Evolutionary conservation across 2,329 filamentous ascomycete species (phyloP).

Genomic region (Dothistroma septosporum): DNA sequence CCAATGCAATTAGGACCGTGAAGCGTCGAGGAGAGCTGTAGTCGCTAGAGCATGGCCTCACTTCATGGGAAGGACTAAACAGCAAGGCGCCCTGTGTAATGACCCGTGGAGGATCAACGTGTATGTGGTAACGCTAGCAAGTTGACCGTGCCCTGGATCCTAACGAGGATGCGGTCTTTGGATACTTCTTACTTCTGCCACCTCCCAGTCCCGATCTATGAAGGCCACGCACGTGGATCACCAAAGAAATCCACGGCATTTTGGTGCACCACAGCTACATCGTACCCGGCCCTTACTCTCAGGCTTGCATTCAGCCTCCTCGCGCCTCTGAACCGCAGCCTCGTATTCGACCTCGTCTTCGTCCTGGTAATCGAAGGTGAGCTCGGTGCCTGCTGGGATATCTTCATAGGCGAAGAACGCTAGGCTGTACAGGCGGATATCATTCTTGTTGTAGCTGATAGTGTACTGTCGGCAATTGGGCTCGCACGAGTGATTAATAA

Average conservation of each 20-base stretch:
- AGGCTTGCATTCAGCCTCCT: slow-evolving; percentile 46
- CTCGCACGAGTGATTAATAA: slow-evolving; percentile 79
- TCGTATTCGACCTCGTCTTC: slow-evolving; percentile 49
- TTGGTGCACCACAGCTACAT: slow-evolving; percentile 57
- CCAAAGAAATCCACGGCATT: slow-evolving; percentile 69
- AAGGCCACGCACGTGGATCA: not conserved
- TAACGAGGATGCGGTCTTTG: too few relatives aligned
- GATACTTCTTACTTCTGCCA: not conserved
- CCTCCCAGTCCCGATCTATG: not conserved
- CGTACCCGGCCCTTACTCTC: slow-evolving; percentile 43
- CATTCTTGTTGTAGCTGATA: slow-evolving; percentile 70
- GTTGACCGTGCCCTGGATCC: too few relatives aligned
- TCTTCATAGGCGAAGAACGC: slow-evolving; percentile 69
- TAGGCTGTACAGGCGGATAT: slow-evolving; percentile 70
- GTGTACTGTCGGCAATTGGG: slow-evolving; percentile 78
- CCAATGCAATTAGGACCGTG: too few relatives aligned
- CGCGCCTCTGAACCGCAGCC: slow-evolving; percentile 24
- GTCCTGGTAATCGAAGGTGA: slow-evolving; percentile 78
- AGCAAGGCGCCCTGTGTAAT: too few relatives aligned
- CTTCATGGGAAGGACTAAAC: too few relatives aligned
- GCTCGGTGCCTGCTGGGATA: slow-evolving; percentile 62
- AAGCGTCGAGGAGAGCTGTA: too few relatives aligned
- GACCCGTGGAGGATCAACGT: too few relatives aligned
- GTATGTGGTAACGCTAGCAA: too few relatives aligned
- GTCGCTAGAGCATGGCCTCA: too few relatives aligned